Percentiles rank a stretch among this genome's conserved stretches.
phyloP scores from a whole-genome alignment of 2,329 filamentous ascomycete genomes.

The Aspergillus neotritici region DNA sequence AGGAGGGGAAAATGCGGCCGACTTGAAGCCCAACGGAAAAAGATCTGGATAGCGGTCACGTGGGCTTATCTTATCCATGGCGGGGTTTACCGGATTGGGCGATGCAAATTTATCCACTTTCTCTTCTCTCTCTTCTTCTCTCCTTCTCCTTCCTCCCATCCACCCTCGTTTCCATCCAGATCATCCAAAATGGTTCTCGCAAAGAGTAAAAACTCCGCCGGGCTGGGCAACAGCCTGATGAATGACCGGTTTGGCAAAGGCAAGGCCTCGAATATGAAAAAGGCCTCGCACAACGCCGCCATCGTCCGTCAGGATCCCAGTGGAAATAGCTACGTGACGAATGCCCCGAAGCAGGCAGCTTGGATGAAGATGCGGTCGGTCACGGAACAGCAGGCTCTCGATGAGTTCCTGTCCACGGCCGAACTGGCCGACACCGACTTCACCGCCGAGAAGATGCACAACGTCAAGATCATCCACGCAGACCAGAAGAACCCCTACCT shows the following conservation, averaged over 20 bases:
- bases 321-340: conserved; percentile 86
- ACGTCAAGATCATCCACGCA: conserved; percentile 95
- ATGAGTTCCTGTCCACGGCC: conserved; percentile 93
- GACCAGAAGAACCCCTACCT: conserved; percentile 95
- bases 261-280: conserved; percentile 77
- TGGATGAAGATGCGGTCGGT: conserved; percentile 99
- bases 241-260: conserved; percentile 96
- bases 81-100: conserved; percentile 14
- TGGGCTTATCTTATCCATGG: conserved; percentile 21
- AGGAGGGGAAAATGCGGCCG: conserved; percentile 18
- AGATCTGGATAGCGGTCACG: conserved; percentile 25
- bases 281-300: conserved; percentile 56
- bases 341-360: conserved; percentile 80
- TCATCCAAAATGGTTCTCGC: conserved; percentile 60
- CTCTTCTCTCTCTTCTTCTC: neutral
- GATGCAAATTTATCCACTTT: conserved; percentile 7
- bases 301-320: conserved; percentile 68
- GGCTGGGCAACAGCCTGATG: conserved; percentile 96
- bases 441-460: conserved; percentile 97
- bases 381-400: conserved; percentile 91
- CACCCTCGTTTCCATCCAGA: conserved; percentile 9
- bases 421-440: conserved; percentile 98
- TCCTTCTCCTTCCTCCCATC: conserved; percentile 1
- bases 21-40: conserved; percentile 9
- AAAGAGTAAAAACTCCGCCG: conserved; percentile 92